phyloP scores from a whole-genome alignment of 192 early-diverging fungal species.

The Haplosporangium gracile region DNA sequence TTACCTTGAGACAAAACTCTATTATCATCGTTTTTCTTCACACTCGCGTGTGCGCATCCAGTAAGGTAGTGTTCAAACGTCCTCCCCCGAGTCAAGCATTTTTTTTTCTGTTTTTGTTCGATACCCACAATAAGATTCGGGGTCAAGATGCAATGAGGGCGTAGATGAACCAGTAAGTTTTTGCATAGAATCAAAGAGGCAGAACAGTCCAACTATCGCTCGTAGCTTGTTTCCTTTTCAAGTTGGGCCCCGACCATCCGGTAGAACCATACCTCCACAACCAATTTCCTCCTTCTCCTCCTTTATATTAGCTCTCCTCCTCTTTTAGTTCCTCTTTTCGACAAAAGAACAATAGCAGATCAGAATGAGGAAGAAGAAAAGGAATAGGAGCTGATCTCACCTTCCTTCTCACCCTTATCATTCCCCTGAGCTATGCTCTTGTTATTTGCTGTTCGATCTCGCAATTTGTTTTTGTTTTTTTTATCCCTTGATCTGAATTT shows the following conservation, averaged over 20 bases:
- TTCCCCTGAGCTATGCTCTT: no score
- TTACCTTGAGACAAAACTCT: neutral
- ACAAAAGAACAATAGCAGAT: no score
- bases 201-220: no score
- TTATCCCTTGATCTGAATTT: neutral
- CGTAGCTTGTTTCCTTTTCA: neutral
- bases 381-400: no score
- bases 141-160: neutral
- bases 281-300: neutral
- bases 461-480: neutral
- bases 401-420: no score
- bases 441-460: neutral
- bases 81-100: constrained; percentile 11
- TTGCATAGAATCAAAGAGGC: neutral
- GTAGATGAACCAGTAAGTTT: neutral
- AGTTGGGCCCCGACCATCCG: neutral
- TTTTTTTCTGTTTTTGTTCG: neutral
- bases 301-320: neutral
- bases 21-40: neutral
- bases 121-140: neutral
- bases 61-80: neutral
- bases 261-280: neutral
- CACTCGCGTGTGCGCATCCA: neutral
- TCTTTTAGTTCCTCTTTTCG: neutral
- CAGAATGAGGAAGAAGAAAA: no score